Base-by-base conservation (phyloP, 2,329 filamentous ascomycete species). In the Colletotrichum eleusines region DNA sequence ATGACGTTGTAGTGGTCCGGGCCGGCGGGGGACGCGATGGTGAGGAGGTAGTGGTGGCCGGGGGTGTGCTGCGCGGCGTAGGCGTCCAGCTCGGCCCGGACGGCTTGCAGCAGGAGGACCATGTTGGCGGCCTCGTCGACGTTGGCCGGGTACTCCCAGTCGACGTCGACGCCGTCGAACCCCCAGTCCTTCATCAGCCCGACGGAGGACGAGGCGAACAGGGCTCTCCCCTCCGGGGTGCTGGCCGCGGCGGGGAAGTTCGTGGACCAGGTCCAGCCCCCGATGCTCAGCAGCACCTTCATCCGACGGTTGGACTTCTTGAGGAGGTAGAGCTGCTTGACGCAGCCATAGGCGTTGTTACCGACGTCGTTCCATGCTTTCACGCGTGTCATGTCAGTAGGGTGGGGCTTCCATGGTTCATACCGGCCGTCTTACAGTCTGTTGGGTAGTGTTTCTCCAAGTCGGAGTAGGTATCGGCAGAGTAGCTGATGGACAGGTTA, bases 231-330 rank as follows among this genome's bases (percentile, higher is more conserved):
- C 8, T 84, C 82, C 0, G 86, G 84, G 0, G 90, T 91, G 23
- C 88, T 89, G 0, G 89, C 89, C 0, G 90, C 87, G 7, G 83
- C 82, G 0, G 89, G 84, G 77, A 95, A 94, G 75, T 92, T 91
- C 61, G 87, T 81, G 5, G 91, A 93, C 78, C 92, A 94, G 0
- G 89, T 92, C 90, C 91, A 96, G 16, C 94, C 94, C 46, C 94
- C 94, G 71, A 97, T 92, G 38, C 91, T 94, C 11, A 96, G 86
- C 18, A 96, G 82, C 1, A 92, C 86, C 81, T 97, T 97, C 68
- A 97, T 81, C 60, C 92, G 89, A 23, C 93, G 89, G 78, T 97
- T 89, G 74, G 86, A 82, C 81, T 94, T 91, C 84, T 97, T 97
- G 62, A 92, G 85, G 0, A 93, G 80, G 78, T 87, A 93, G 1